Evolutionary conservation across 495 filamentous ascomycete species (phyloP), one percentile per base, ranked within the genome.

Genomic region (Tuber melanosporum): DNA sequence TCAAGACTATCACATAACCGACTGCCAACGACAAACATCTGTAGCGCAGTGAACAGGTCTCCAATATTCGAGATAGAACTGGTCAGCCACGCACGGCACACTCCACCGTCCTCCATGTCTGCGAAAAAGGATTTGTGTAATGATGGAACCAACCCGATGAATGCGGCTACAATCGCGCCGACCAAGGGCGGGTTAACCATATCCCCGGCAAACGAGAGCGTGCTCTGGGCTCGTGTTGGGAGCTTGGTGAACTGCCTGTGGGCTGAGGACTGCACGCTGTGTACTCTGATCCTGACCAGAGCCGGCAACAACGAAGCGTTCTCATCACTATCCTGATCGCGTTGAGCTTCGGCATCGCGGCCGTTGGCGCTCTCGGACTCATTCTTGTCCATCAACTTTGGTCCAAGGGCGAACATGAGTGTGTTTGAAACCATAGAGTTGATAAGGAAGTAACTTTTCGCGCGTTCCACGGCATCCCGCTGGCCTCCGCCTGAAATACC

Each of bases 1-100:
- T 85, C 62, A 86, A 83, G 80, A 90, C 81, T 71, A 85, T 86
- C 66, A 42, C 88, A 88, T 2, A 94, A 84, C 77, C 92, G 91
- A 44, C 91, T 88, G 0, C 92, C 91, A n/a, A 92, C 91, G 0
- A 93, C 87, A 41, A 94, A 87, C 41, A 93, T 88, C 77, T 92
- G 92, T 39, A 93, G 84, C 0, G 89, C 87, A 1, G 92, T 89
- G 81, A 95, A 95, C 6, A 94, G 85, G 0, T 87, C 86, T 1
- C 92, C 91, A 22, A 93, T 86, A 75, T 91, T 92, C 78, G 88
- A 85, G 46, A 94, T 80, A 22, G 89, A 89, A 0, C 86, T 85
- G 3, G 91, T 93, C 74, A 94, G 84, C 92, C 91, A 94, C 2
- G 91, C 90, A 49, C 87, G 89, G 75, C 92, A 88, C 57, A 90